phyloP scores from a whole-genome alignment of 768 basidiomycete species.

The Panaeolus cyanescens region DNA sequence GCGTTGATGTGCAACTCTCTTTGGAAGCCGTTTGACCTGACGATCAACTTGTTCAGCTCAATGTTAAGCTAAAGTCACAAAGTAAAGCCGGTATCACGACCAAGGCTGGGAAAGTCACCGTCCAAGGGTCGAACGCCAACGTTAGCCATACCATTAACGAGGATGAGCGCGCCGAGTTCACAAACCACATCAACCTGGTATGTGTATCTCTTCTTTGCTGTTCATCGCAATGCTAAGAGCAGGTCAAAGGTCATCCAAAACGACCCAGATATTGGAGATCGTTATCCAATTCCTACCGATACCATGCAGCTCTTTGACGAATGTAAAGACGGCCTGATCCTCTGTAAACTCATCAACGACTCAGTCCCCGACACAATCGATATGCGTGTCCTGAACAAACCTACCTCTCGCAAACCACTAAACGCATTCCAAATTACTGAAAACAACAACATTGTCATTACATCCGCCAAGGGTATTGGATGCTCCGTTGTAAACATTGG shows the following conservation, averaged over 20 bases:
- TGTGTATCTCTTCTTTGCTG: conserved; percentile 25
- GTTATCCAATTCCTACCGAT: conserved; percentile 90
- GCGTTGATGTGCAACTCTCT: conserved; percentile 25
- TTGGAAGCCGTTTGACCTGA: background rate
- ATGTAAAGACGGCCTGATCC: conserved; percentile 91
- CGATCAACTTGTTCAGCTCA: conserved; percentile 51
- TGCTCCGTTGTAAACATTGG: conserved; percentile 99
- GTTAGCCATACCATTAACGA: conserved; percentile 98
- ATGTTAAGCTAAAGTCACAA: conserved; percentile 73
- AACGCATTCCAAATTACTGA: conserved; percentile 99
- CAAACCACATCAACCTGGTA: conserved; percentile 97
- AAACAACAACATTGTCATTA: conserved; percentile 99
- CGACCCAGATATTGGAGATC: conserved; percentile 78
- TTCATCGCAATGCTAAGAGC: conserved; percentile 7
- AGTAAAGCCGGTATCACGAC: conserved; percentile 49
- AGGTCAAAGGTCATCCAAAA: conserved; percentile 81
- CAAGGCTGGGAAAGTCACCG: conserved; percentile 88
- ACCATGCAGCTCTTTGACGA: conserved; percentile 99
- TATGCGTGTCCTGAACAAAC: conserved; percentile 95
- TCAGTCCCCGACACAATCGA: conserved; percentile 99
- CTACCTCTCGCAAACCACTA: conserved; percentile 74
- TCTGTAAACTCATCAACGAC: conserved; percentile 99
- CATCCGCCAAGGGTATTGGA: conserved; percentile 96
- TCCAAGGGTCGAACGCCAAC: conserved; percentile 93
- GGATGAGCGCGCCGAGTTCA: conserved; percentile 93